A percentile compares a stretch with the other conserved stretches of the same genome.
Conservation (phyloP, 208 protist genomes). For the Acanthamoeba castellanii region DNA sequence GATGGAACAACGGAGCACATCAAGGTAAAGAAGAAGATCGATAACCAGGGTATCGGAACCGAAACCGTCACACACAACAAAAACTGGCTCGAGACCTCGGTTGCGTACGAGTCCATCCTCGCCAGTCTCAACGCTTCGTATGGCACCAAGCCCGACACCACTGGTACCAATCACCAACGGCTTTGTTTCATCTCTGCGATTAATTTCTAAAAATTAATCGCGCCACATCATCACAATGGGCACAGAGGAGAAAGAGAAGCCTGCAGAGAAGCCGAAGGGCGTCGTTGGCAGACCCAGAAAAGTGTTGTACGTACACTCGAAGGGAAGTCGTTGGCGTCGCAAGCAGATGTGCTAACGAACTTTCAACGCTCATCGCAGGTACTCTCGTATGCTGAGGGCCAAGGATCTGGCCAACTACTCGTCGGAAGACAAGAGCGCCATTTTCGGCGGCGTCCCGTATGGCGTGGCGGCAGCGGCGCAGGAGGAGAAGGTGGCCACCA, state of each 20-base stretch:
- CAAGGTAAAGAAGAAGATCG: conserved; percentile 93
- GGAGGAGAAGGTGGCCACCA: neutral
- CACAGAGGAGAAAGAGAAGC: neutral
- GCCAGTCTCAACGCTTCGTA: conserved; percentile 46
- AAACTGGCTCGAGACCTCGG: conserved; percentile 37
- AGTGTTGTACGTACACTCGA: conserved; percentile 29
- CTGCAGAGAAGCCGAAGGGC: conserved; percentile 18
- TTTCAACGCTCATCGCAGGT: neutral
- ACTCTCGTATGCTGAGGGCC: conserved; percentile 53
- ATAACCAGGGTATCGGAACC: conserved; percentile 90
- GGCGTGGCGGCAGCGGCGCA: neutral
- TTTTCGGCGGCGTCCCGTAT: conserved; percentile 49
- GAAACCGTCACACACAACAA: neutral
- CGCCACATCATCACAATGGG: neutral
- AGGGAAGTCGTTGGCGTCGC: neutral
- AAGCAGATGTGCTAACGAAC: neutral
- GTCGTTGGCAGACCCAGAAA: conserved; percentile 30
- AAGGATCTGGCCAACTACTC: conserved; percentile 76
- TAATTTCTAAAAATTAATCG: neutral
- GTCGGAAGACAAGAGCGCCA: conserved; percentile 75
- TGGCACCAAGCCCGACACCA: neutral
- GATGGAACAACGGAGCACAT: conserved; percentile 92
- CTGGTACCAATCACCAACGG: neutral
- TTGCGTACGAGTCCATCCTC: conserved; percentile 53
- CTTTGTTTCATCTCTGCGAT: conserved; percentile 3